Evolutionary conservation across 106 monocot genomes (phyloP), one percentile per base, ranked within the genome.

Genomic region (Dendrobium officinale): DNA sequence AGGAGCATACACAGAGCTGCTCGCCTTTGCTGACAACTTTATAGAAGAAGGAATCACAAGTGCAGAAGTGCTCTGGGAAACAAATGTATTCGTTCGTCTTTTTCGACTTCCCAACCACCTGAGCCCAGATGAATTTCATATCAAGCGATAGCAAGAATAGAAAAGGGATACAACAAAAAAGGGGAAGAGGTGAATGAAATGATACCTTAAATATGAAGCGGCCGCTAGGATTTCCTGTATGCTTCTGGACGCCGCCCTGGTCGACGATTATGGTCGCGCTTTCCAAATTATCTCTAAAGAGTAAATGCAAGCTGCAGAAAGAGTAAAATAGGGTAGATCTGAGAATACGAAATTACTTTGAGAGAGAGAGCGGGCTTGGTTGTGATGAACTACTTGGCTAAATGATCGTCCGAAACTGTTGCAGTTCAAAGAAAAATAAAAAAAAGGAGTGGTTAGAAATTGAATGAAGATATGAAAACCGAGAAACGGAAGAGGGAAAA

Each of bases 21-120:
- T 98, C 98, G 9, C 89, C 92, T 76, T 86, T 85, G 80, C 80
- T 90, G 55, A 98, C 95, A 29, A 98, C 84, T 75, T 98, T 95
- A 56, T 91, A 93, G 81, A 98, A 95, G 90, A 98, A 95, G 7
- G 98, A 98, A 75, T 91, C 90, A 82, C 98, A 98, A 18, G 91
- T 93, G 89, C 98, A 98, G 64, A 89, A 88, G 79, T 98, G 91
- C 66, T 90, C 89, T 6, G 89, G 92, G 51, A 95, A 95, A 85
- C 95, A 95, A 43, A 93, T 78, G 82, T 98, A 98, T 83, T 98
- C 91, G 72, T 92, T 91, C 67, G 88, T 98, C 73, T 90, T 93
- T 80, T 95, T 86, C 85, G 98, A 95, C 76, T 98, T 92, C 58
- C 95, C 98, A 1, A 87, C 83, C 48, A 98, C 97, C 97, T 97